phyloP scores from a whole-genome alignment of 2,329 filamentous ascomycete genomes.

The Clonostachys chloroleuca region DNA sequence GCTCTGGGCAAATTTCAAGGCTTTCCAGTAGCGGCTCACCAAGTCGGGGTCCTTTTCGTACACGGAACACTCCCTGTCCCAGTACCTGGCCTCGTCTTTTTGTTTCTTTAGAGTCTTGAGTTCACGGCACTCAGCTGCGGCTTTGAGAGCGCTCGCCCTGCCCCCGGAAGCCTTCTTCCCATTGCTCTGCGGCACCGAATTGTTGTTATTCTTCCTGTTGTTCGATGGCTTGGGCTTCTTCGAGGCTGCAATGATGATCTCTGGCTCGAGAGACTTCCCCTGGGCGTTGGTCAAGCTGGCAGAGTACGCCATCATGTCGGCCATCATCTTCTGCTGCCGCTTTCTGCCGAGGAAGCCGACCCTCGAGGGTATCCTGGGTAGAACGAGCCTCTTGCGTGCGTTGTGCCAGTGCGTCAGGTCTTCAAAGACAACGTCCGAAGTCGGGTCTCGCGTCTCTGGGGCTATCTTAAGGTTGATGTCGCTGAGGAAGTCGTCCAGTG shows the following conservation, averaged over 20 bases:
- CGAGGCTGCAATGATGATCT: constrained; percentile 51
- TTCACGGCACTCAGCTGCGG: constrained; percentile 23
- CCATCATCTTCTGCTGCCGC: constrained; percentile 61
- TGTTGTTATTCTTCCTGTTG: constrained; percentile 4
- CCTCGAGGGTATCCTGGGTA: constrained; percentile 23
- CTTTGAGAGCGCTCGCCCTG: constrained; percentile 29
- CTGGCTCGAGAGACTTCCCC: constrained; percentile 59
- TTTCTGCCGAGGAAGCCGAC: constrained; percentile 25
- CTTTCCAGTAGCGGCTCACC: constrained; percentile 39
- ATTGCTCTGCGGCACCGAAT: neutral
- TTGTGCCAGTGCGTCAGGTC: constrained; percentile 61
- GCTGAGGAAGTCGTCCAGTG: constrained; percentile 39
- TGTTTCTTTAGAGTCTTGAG: constrained; percentile 15
- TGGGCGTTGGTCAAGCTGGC: constrained; percentile 63
- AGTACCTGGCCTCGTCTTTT: constrained; percentile 19
- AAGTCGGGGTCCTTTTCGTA: constrained; percentile 39
- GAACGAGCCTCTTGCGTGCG: constrained; percentile 40
- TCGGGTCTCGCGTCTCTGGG: constrained; percentile 10
- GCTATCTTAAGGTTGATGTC: constrained; percentile 28
- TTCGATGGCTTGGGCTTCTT: constrained; percentile 2
- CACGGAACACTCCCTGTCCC: constrained; percentile 35
- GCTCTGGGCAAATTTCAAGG: constrained; percentile 35
- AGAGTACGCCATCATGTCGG: constrained; percentile 64
- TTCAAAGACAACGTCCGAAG: constrained; percentile 29
- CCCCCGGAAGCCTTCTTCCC: constrained; percentile 9